Percentiles rank a stretch among this genome's conserved stretches.
Evolutionary conservation across 2,329 filamentous ascomycete genomes (phyloP).

Genomic region (Apiospora malaysiana): DNA sequence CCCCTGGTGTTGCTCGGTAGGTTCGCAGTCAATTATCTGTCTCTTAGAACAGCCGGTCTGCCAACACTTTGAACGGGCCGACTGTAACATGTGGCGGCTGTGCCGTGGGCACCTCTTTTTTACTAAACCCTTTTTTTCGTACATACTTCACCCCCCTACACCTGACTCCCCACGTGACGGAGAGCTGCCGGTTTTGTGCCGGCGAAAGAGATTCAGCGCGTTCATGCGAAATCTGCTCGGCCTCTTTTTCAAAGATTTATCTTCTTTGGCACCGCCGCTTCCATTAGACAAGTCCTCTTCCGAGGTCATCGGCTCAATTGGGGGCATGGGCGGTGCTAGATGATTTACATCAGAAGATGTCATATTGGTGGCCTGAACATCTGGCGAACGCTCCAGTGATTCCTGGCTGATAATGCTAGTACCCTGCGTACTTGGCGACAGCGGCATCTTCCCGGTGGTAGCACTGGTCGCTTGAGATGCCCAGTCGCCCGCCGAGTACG

Average conservation of each 20-base stretch:
- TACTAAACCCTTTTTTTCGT: background rate
- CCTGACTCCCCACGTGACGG: constrained; percentile 31
- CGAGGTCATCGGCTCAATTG: constrained; percentile 37
- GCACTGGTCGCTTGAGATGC: constrained; percentile 67
- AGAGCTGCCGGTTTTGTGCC: constrained; percentile 54
- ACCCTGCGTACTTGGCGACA: constrained; percentile 69
- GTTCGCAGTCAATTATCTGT: background rate
- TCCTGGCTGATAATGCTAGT: constrained; percentile 69
- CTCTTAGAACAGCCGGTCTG: background rate
- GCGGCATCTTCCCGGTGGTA: constrained; percentile 67
- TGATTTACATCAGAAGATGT: constrained; percentile 45
- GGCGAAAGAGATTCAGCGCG: constrained; percentile 61
- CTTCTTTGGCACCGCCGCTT: constrained; percentile 52
- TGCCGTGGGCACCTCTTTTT: background rate
- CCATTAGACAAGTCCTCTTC: constrained; percentile 48
- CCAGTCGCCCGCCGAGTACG: constrained; percentile 60
- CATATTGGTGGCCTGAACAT: constrained; percentile 48
- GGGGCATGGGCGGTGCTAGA: constrained; percentile 34
- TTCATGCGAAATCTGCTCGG: constrained; percentile 69
- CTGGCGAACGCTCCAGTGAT: constrained; percentile 56
- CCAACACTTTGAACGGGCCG: background rate
- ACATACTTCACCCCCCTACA: constrained; percentile 17
- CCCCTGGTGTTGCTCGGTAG: background rate
- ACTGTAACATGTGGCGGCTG: background rate
- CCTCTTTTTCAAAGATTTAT: constrained; percentile 64